Conservation (phyloP, 192 early-diverging fungal genomes). For the Diversispora eburnea region DNA sequence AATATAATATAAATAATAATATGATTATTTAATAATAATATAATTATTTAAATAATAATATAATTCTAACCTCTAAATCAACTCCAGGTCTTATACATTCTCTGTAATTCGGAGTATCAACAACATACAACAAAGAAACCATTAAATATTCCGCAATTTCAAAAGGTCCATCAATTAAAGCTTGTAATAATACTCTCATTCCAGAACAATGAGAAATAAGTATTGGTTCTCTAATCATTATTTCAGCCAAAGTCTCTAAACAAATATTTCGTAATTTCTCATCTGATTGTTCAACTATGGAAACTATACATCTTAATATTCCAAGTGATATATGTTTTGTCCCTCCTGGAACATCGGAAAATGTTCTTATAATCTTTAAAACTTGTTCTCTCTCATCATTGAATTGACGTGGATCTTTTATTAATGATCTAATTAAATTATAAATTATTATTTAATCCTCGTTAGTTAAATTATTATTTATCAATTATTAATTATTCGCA, state of each 20-base stretch:
- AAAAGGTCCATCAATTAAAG: constrained; percentile 60
- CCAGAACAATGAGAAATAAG: constrained; percentile 60
- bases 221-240: constrained; percentile 58
- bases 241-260: constrained; percentile 75
- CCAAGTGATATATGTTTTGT: constrained; percentile 55
- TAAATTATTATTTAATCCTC: not conserved
- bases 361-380: constrained; percentile 64
- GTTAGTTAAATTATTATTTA: not conserved
- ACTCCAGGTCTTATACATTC: constrained; percentile 68
- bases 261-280: constrained; percentile 70
- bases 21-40: not conserved
- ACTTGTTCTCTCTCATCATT: constrained; percentile 79
- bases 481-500: not conserved
- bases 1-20: not conserved
- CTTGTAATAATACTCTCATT: constrained; percentile 63
- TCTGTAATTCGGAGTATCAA: constrained; percentile 66
- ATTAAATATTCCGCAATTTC: constrained; percentile 60
- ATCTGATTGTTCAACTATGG: constrained; percentile 75
- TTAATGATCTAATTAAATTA: constrained; percentile 38
- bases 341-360: constrained; percentile 64
- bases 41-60: not conserved
- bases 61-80: constrained; percentile 62
- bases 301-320: constrained; percentile 67
- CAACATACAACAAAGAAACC: constrained; percentile 62
- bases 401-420: constrained; percentile 53